Evolutionary conservation across 345 rosid species (phyloP).

Genomic region (Iberis pinnata): DNA sequence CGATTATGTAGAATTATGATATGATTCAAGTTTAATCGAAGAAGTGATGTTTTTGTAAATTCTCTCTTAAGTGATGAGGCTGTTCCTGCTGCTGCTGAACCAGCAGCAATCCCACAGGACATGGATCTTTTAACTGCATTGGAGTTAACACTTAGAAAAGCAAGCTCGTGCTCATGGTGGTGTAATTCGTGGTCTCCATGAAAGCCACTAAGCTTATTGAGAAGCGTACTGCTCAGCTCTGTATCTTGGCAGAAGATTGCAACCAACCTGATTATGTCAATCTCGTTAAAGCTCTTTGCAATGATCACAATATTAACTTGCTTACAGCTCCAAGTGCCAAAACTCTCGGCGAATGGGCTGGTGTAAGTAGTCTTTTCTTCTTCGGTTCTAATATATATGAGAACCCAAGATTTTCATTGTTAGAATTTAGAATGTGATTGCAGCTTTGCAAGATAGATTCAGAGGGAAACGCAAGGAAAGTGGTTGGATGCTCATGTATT

Average conservation of each 20-base stretch:
- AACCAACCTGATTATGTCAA: slow-evolving; percentile 78
- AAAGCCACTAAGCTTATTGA: slow-evolving; percentile 72
- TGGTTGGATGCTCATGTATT: slow-evolving; percentile 77
- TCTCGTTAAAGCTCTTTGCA: slow-evolving; percentile 73
- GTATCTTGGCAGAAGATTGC: slow-evolving; percentile 81
- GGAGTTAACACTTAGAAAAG: slow-evolving; percentile 68
- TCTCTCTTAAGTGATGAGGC: slow-evolving; percentile 83
- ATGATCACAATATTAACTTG: slow-evolving; percentile 58
- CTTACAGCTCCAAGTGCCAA: slow-evolving; percentile 75
- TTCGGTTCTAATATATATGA: too few relatives aligned
- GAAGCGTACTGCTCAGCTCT: slow-evolving; percentile 65
- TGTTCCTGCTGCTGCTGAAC: slow-evolving; percentile 43
- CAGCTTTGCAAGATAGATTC: slow-evolving; percentile 87
- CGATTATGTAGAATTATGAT: too few relatives aligned
- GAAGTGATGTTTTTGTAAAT: too few relatives aligned
- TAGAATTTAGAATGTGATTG: neutral
- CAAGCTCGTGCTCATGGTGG: slow-evolving; percentile 81
- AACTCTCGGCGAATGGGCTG: slow-evolving; percentile 91
- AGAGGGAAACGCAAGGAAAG: slow-evolving; percentile 82
- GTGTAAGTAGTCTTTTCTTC: slow-evolving; percentile 51
- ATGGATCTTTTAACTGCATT: slow-evolving; percentile 73
- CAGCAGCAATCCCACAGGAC: slow-evolving; percentile 46
- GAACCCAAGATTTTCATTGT: too few relatives aligned
- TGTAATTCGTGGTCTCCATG: slow-evolving; percentile 67
- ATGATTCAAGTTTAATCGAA: too few relatives aligned